phyloP scores from a whole-genome alignment of 768 basidiomycete genomes.

The Daedaleopsis nitida region DNA sequence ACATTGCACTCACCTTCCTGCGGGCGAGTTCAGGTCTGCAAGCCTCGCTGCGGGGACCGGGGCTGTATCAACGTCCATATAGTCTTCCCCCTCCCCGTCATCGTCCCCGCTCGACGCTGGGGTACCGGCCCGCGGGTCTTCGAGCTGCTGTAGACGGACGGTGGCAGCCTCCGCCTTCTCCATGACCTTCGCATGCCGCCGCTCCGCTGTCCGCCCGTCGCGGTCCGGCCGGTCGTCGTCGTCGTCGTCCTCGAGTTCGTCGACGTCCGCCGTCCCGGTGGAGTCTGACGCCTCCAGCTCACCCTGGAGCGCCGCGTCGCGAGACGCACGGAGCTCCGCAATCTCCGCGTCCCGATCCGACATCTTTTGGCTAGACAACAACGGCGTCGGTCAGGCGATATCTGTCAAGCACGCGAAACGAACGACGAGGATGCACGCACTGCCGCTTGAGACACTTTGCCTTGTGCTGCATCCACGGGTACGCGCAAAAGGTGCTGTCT shows the following conservation, averaged over 20 bases:
- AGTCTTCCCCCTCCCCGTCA: constrained; percentile 23
- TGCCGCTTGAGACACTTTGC: constrained; percentile 72
- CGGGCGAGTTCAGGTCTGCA: constrained; percentile 61
- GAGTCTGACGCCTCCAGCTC: constrained; percentile 28
- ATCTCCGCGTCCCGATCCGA: constrained; percentile 56
- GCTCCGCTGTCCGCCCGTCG: constrained; percentile 8
- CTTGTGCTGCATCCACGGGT: constrained; percentile 81
- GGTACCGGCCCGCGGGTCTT: constrained; percentile 7
- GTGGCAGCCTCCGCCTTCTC: constrained; percentile 20
- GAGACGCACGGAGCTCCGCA: constrained; percentile 46
- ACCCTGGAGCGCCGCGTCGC: constrained; percentile 28
- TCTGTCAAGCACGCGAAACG: not conserved
- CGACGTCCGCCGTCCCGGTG: constrained; percentile 40
- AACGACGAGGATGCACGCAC: constrained; percentile 44
- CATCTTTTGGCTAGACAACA: constrained; percentile 50
- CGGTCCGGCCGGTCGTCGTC: constrained; percentile 23
- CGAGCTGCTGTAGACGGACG: constrained; percentile 21
- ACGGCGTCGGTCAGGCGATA: constrained; percentile 3
- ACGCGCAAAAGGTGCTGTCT: constrained; percentile 78
- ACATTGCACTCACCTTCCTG: constrained; percentile 54
- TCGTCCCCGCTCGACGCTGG: constrained; percentile 26
- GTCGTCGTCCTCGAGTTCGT: constrained; percentile 31
- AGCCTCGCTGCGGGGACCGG: constrained; percentile 29
- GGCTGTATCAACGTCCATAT: constrained; percentile 20
- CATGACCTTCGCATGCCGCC: constrained; percentile 27